These are phyloP conservation scores for Knoxia roxburghii DNA, from an alignment of 257 asterid species.

Conservation along the genomic window DNA sequence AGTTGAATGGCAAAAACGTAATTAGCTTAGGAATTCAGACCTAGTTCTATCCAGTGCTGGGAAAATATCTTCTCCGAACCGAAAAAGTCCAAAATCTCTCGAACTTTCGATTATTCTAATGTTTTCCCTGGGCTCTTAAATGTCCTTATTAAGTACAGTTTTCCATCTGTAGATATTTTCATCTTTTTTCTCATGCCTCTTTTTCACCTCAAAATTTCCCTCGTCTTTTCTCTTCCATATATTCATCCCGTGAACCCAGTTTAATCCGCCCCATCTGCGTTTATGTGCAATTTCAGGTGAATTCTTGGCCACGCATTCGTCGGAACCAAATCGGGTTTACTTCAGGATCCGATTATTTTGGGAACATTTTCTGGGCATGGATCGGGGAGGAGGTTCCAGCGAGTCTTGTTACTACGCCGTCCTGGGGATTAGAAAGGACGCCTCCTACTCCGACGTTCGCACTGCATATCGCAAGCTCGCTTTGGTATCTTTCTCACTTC, in stretches of 20 bases:
- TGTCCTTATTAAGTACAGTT: neutral
- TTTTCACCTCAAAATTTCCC: neutral
- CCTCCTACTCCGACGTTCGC: constrained; percentile 77
- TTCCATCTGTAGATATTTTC: neutral
- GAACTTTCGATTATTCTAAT: constrained; percentile 36
- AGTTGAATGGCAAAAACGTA: constrained; percentile 33
- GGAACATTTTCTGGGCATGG: constrained; percentile 29
- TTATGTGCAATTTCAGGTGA: neutral
- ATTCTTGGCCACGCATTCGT: neutral
- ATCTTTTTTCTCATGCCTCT: neutral
- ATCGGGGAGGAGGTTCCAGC: constrained; percentile 56
- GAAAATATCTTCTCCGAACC: constrained; percentile 45
- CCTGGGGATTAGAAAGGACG: constrained; percentile 69
- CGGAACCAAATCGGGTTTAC: neutral
- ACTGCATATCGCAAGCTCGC: constrained; percentile 89
- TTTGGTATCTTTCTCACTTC: constrained; percentile 31
- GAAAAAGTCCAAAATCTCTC: constrained; percentile 27
- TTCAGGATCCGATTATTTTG: constrained; percentile 7
- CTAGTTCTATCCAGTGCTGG: neutral
- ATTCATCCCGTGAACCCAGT: constrained; percentile 6
- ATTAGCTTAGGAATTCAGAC: constrained; percentile 3
- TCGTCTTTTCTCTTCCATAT: neutral
- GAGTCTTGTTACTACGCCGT: constrained; percentile 72
- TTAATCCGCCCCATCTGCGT: neutral
- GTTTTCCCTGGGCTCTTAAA: neutral